Evolutionary conservation across 2,329 filamentous ascomycete genomes (phyloP).

Genomic region (Metarhizium robertsii): DNA sequence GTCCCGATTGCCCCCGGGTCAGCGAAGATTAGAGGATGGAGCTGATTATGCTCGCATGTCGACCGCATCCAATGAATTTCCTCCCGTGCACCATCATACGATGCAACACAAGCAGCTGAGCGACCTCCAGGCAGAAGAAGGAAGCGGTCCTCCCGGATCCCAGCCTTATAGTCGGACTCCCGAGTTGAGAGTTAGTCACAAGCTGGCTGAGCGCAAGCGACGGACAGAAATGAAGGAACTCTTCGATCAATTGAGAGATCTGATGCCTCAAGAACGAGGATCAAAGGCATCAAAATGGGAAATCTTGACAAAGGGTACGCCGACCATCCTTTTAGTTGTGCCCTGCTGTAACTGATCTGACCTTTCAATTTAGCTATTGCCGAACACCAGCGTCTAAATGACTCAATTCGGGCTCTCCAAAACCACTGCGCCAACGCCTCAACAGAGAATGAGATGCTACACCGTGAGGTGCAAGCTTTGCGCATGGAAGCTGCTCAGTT

Average conservation of each 20-base stretch:
- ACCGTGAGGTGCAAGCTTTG: conserved; percentile 38
- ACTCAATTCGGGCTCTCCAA: conserved; percentile 37
- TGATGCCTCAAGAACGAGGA: conserved; percentile 72
- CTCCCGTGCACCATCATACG: conserved; percentile 60
- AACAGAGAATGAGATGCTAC: conserved; percentile 37
- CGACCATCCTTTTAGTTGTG: neutral
- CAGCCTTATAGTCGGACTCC: conserved; percentile 78
- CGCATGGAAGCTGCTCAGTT: conserved; percentile 40
- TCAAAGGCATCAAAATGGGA: conserved; percentile 88
- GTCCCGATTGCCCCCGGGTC: conserved; percentile 61
- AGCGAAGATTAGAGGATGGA: conserved; percentile 60
- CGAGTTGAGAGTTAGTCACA: conserved; percentile 74
- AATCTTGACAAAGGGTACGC: conserved; percentile 71
- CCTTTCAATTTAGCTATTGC: conserved; percentile 40
- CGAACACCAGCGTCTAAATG: conserved; percentile 48
- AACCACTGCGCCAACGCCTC: conserved; percentile 31
- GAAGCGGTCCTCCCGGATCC: conserved; percentile 38
- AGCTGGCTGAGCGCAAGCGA: conserved; percentile 74
- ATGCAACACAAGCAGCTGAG: conserved; percentile 66
- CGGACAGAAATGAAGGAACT: conserved; percentile 83
- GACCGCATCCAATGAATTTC: conserved; percentile 43
- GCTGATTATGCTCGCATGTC: conserved; percentile 41
- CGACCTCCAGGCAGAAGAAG: conserved; percentile 54
- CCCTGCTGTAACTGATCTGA: neutral
- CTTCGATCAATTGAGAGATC: conserved; percentile 69